phyloP scores from a whole-genome alignment of 108 stramenopile genomes.

The Nannochloropsis gaditana region DNA sequence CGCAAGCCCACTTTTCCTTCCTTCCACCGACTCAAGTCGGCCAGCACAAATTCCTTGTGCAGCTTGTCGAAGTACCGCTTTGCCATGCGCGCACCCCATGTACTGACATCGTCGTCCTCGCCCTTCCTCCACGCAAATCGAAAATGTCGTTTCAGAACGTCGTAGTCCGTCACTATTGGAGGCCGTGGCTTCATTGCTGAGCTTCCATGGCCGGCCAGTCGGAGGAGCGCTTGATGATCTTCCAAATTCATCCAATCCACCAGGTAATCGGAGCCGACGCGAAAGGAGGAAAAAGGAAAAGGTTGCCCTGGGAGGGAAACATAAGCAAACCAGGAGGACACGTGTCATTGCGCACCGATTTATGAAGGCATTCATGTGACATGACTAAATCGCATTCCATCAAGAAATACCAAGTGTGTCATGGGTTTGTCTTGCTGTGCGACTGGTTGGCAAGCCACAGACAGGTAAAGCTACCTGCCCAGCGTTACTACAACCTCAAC shows the following conservation, averaged over 20 bases:
- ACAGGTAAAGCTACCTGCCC: too few species aligned
- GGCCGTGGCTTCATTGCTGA: neutral
- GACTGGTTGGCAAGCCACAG: too few species aligned
- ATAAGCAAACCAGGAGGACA: too few species aligned
- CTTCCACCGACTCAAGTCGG: conserved; percentile 7
- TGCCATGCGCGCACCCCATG: neutral
- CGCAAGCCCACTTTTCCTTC: conserved; percentile 21
- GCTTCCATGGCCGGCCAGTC: neutral
- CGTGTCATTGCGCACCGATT: too few species aligned
- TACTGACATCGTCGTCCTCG: neutral
- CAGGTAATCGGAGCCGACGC: too few species aligned
- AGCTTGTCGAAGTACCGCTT: conserved; percentile 10
- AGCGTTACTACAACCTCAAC: too few species aligned
- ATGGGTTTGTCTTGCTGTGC: too few species aligned
- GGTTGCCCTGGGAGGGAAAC: too few species aligned
- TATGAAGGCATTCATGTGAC: too few species aligned
- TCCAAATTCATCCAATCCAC: neutral
- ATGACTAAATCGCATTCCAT: too few species aligned
- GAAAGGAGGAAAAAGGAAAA: neutral
- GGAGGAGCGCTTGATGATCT: conserved; percentile 1
- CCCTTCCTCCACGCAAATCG: neutral
- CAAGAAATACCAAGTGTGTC: too few species aligned
- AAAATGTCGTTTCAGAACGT: neutral
- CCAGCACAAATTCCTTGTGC: conserved; percentile 20
- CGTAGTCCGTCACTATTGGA: neutral